These are phyloP conservation scores for Draba incana DNA, from an alignment of 345 rosid species.

Conservation along the genomic window DNA sequence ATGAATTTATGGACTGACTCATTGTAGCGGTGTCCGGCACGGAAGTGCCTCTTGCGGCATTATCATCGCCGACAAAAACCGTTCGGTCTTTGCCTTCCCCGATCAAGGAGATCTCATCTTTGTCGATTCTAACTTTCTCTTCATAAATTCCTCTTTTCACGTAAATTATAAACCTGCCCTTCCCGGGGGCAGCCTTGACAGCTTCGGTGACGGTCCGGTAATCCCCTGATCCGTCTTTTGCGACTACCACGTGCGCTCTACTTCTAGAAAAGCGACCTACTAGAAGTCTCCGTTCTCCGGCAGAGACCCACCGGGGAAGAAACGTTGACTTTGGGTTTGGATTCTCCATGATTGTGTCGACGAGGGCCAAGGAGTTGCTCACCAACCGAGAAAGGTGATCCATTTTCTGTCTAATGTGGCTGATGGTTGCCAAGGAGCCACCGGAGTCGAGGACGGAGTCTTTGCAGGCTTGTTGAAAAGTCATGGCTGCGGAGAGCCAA, in stretches of 20 bases:
- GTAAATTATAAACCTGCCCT: constrained; percentile 68
- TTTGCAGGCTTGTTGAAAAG: constrained; percentile 76
- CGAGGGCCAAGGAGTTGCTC: constrained; percentile 67
- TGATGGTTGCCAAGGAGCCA: constrained; percentile 12
- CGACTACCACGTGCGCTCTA: constrained; percentile 63
- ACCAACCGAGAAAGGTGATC: constrained; percentile 56
- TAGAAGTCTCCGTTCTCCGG: constrained; percentile 56
- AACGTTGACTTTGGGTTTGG: constrained; percentile 19
- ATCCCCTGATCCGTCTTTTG: constrained; percentile 83
- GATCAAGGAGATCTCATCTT: constrained; percentile 67
- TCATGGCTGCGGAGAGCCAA: constrained; percentile 79
- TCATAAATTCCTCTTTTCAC: constrained; percentile 80
- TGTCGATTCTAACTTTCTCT: constrained; percentile 60
- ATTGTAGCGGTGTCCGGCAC: constrained; percentile 70
- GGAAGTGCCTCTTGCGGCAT: constrained; percentile 60
- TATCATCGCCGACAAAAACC: constrained; percentile 56
- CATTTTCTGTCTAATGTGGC: constrained; percentile 57
- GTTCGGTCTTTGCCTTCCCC: constrained; percentile 87
- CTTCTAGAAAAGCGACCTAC: constrained; percentile 26
- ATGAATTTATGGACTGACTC: constrained; percentile 48
- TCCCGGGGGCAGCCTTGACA: constrained; percentile 54
- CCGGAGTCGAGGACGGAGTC: constrained; percentile 47
- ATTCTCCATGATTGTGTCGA: constrained; percentile 41
- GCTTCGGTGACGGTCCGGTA: constrained; percentile 68
- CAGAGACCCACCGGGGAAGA: constrained; percentile 61